Base-by-base conservation (phyloP, 176 grass and related monocot species). In the Oryza glumipatula region DNA sequence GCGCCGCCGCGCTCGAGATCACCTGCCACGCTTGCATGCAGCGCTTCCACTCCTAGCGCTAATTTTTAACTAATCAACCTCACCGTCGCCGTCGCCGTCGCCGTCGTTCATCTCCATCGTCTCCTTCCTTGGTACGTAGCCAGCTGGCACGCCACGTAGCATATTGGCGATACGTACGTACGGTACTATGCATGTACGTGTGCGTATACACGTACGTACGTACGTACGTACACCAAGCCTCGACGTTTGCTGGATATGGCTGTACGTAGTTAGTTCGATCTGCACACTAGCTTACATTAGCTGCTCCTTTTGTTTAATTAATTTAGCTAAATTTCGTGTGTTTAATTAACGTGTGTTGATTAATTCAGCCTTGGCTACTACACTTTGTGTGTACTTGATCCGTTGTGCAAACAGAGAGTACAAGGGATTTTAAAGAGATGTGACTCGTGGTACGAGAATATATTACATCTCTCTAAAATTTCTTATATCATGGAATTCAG, bases 11-110 rank as follows among this genome's bases (percentile, higher is more conserved):
- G 78, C 72, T 94, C 83, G 94, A 97, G 89, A 97, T 97, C 83
- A 97, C 89, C 60, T 97, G 94, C 86, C 89, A 92, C 73, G 79
- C 89, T 46, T 97, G 94, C 76, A 87, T 84, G 85, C 94, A 90
- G 73, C 72, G 85, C 39, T 97, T 97, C 82, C 84, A 84, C 22
- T 88, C 87, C 7, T 92, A 90, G 15, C 5, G 14, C 38, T 47
- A 32, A 32, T 32, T 32, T 32, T 32, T 32, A 52, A 52, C n/a
- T 63, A 63, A 63, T 63, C 58, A 11, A 63, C 19, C 21, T 72
- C 17, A 2, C 41, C 41, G 5, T 68, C 23, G 0, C 35, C 35
- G 35, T 68, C 22, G 0, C 35, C 35, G 35, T 68, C 22, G 0
- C 28, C 73, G 3, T 74, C 46, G 0, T 33, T 24, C 14, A 58